Base-by-base conservation (phyloP, 331 rosid species). In the Prunus yedoensis region DNA sequence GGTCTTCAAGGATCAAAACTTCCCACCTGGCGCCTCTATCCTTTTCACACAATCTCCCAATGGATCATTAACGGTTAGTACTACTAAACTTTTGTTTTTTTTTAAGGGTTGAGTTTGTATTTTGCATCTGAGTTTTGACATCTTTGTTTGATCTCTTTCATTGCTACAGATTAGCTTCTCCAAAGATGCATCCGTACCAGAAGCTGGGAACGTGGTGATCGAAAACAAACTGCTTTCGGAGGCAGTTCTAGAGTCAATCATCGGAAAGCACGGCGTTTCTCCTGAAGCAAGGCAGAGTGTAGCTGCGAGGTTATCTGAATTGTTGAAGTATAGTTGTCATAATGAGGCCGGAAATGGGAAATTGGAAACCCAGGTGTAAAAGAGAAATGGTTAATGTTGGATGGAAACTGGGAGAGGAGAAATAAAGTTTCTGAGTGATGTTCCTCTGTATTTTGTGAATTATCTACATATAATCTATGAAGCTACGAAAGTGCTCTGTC, bases 211-310 rank as follows among this genome's bases (percentile, higher is more conserved):
- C 1, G 81, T 59, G 4, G 79, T 74, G 30, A 83, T 94, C n/a
- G 84, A 90, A 15, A 94, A 85, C 76, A 91, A 84, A 21, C 56
- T 86, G 28, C 84, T 91, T 18, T 82, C 88, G 9, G 96, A 87
- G 79, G 86, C 96, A 3, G 80, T 94, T 1, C 27, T 91, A 12
- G 96, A 90, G 79, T 90, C 97, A 0, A 90, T 94, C 70, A 64
- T 94, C 1, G 96, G 98, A 0, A 85, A 87, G 81, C 65, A 83
- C 65, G 96, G 97, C 4, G 98, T 91, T 70, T 88, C 96, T 50
- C 98, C 98, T 5, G 89, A 17, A 14, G 85, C 93, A 14, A 91
- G 79, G 81, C 68, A 72, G 51, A 87, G 85, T 79, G 80, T 94
- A 80, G 91, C 98, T 4, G 11, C 76, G 47, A 85, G 90, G 25